Percentiles rank a stretch among this genome's conserved stretches.
Evolutionary conservation across 2,329 filamentous ascomycete genomes (phyloP).

Genomic region (Hypoxylon sp.): DNA sequence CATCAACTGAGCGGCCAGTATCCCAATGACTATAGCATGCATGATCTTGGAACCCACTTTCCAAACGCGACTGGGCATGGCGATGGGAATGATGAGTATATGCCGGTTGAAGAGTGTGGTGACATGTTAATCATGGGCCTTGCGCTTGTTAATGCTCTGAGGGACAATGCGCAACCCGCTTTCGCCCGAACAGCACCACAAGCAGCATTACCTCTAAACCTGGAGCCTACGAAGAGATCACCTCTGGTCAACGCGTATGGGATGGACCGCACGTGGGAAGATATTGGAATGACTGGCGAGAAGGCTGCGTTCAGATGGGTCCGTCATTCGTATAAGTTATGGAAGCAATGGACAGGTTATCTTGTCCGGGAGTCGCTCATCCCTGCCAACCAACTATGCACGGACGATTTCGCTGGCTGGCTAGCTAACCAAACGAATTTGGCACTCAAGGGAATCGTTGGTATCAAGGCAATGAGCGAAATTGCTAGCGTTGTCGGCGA

Average conservation of each 20-base stretch:
- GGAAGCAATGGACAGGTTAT: constrained; percentile 80
- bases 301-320: constrained; percentile 52
- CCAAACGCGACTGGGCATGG: constrained; percentile 79
- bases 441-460: constrained; percentile 79
- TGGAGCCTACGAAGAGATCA: constrained; percentile 28
- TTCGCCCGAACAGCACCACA: constrained; percentile 61
- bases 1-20: constrained; percentile 85
- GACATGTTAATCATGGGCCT: constrained; percentile 83
- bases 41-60: constrained; percentile 76
- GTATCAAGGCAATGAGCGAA: constrained; percentile 80
- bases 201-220: constrained; percentile 25
- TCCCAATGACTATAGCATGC: constrained; percentile 82
- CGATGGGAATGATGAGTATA: constrained; percentile 75
- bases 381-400: constrained; percentile 76
- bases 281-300: constrained; percentile 55
- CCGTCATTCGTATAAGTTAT: constrained; percentile 68
- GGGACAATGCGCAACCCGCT: constrained; percentile 65
- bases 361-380: constrained; percentile 74
- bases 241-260: constrained; percentile 46
- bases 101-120: constrained; percentile 79
- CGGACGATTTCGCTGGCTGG: constrained; percentile 81
- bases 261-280: constrained; percentile 70
- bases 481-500: constrained; percentile 68
- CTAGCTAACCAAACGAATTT: constrained; percentile 78
- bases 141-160: constrained; percentile 77